Conservation (phyloP, 257 asterid genomes). For the Plantago major region DNA sequence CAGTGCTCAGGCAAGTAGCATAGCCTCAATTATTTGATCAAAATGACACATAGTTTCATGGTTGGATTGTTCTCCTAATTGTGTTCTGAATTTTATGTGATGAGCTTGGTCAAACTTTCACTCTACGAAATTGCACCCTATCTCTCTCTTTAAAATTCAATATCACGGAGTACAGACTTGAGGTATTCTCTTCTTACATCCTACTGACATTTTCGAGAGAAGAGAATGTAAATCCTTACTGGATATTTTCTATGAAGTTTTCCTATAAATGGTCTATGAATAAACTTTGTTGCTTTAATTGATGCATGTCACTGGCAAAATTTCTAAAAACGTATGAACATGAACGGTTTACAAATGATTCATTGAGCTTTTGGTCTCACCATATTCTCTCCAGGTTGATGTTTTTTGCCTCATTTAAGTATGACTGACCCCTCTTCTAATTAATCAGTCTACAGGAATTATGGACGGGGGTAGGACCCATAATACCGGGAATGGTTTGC, state of each 20-base stretch:
- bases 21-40: conserved; percentile 25
- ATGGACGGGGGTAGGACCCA: conserved; percentile 40
- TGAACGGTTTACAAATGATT: too few relatives aligned
- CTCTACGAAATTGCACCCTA: conserved; percentile 4
- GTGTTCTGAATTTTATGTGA: neutral
- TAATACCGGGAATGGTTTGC: conserved; percentile 43
- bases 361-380: neutral
- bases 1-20: conserved; percentile 75
- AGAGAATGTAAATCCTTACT: too few relatives aligned
- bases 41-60: conserved; percentile 9
- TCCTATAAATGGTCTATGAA: too few relatives aligned
- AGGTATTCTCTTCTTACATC: conserved; percentile 3
- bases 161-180: neutral
- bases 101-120: conserved; percentile 3
- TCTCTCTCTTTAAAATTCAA: neutral
- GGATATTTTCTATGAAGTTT: too few relatives aligned
- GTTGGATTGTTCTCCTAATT: neutral
- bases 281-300: too few relatives aligned
- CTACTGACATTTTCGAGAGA: neutral
- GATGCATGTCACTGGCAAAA: too few relatives aligned
- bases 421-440: conserved; percentile 18
- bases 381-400: neutral
- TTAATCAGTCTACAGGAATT: conserved; percentile 32
- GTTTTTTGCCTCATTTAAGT: neutral
- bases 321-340: too few relatives aligned